Base-by-base conservation (phyloP, 805 yeast species). In the Kluyveromyces nonfermentans region DNA sequence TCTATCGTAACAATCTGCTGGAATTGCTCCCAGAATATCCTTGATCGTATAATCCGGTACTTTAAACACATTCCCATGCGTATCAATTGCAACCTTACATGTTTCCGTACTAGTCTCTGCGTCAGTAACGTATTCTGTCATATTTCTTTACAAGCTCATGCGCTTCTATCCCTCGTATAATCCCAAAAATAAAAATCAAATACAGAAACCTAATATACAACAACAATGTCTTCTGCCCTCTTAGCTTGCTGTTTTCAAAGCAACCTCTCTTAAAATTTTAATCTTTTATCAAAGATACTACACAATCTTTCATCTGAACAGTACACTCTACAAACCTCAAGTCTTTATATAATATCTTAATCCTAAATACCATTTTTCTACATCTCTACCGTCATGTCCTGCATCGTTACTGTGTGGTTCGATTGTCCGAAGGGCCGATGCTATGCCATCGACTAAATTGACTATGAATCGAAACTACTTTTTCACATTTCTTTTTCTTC, bases 11-110 rank as follows among this genome's bases (percentile, higher is more conserved):
- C 90, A 83, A 56, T 79, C 78, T 38, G 74, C 62, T 36, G 95
- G 95, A 56, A 85, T 85, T 34, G 80, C 82, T 41, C 70, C 69
- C 47, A 85, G 67, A 46, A 85, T 75, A 44, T 83, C 86, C 72
- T 83, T 83, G 63, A 85, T 83, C 50, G 87, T 65, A 67, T 65
- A 82, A 57, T 81, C 85, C 18, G 94, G 94, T 7, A 75, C 90
- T 45, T 73, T 74, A 62, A 82, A 85, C 49, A 70, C 76, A 48
- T 80, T 71, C 18, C 93, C 93, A 51, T 64, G 60, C 19, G 85
- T 77, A 57, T 78, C 82, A 41, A 72, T 60, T 18, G 82, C 77
- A 37, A 69, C 66, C 41, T 53, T 53, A 33, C 44, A 37, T 17
- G 42, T 9, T 35, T 25, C 38, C 21, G 42, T 33, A 20, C 33